Conservation (phyloP, 768 basidiomycete species). For the Xerocomellus intermedius region DNA sequence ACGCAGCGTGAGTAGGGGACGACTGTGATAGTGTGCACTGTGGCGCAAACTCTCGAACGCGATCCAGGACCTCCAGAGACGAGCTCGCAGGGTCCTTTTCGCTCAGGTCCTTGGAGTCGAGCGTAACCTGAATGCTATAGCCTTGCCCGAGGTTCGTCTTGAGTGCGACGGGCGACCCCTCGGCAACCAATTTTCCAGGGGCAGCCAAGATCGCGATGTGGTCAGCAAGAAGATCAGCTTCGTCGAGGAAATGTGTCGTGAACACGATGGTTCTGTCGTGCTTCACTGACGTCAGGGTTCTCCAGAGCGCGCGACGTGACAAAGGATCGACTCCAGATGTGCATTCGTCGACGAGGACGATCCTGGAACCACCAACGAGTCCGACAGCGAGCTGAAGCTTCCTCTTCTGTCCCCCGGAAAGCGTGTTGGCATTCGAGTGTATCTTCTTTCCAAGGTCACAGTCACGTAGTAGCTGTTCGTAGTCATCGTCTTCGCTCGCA, state of each 20-base stretch:
- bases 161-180: constrained; percentile 71
- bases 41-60: constrained; percentile 47
- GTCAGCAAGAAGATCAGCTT: constrained; percentile 77
- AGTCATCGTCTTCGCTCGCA: constrained; percentile 46
- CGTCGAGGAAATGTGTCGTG: constrained; percentile 81
- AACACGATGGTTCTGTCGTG: constrained; percentile 68
- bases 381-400: constrained; percentile 84
- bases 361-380: constrained; percentile 70
- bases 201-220: constrained; percentile 72
- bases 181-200: constrained; percentile 72
- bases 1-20: constrained; percentile 45
- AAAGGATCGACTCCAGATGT: constrained; percentile 83
- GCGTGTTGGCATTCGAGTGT: constrained; percentile 58
- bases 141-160: constrained; percentile 72
- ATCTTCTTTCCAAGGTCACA: constrained; percentile 76
- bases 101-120: constrained; percentile 36
- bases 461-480: constrained; percentile 62
- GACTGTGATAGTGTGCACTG: constrained; percentile 40
- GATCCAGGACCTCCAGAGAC: constrained; percentile 36
- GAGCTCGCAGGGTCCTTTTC: constrained; percentile 19
- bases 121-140: constrained; percentile 60
- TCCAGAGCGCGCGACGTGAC: constrained; percentile 76
- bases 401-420: constrained; percentile 80
- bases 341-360: constrained; percentile 65
- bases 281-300: constrained; percentile 64